Conservation (phyloP, 108 stramenopile genomes). For the Pelagomonas calceolata region DNA sequence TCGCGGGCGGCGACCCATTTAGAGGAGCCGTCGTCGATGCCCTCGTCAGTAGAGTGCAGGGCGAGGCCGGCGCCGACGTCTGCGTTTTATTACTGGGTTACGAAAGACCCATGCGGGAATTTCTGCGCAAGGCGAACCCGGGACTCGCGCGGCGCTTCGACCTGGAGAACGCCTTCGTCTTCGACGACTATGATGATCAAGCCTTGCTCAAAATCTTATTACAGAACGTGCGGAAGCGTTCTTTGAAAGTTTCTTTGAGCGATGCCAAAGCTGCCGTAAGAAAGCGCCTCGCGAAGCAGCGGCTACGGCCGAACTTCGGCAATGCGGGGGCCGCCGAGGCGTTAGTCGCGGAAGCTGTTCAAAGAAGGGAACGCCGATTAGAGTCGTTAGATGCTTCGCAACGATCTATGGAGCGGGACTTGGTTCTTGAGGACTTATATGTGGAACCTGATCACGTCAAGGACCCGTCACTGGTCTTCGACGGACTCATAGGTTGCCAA, state of each 20-base stretch:
- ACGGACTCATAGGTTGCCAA: conserved; percentile 17
- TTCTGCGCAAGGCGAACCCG: conserved; percentile 51
- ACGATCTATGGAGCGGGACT: neutral
- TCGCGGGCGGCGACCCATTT: neutral
- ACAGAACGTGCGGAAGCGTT: conserved; percentile 2
- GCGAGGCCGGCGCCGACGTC: conserved; percentile 50
- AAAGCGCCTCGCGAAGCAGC: conserved; percentile 17
- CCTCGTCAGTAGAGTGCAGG: conserved; percentile 60
- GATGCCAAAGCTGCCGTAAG: neutral
- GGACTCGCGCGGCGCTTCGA: conserved; percentile 55
- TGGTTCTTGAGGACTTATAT: conserved; percentile 15
- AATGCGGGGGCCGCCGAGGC: conserved; percentile 58
- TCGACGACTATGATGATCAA: conserved; percentile 56
- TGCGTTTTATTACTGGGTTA: conserved; percentile 64
- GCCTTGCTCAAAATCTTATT: conserved; percentile 44
- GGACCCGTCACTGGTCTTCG: conserved; percentile 2
- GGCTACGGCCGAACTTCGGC: conserved; percentile 45
- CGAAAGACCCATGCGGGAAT: conserved; percentile 46
- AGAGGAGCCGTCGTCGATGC: conserved; percentile 32
- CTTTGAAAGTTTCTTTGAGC: neutral
- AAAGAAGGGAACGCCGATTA: neutral
- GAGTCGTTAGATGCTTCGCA: no score
- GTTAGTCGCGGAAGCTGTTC: conserved; percentile 13
- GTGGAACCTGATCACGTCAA: neutral
- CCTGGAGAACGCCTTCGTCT: conserved; percentile 48